Evolutionary conservation across 192 early-diverging fungal species (phyloP), one percentile per base, ranked within the genome.

Genomic region (Linnemannia elongata): DNA sequence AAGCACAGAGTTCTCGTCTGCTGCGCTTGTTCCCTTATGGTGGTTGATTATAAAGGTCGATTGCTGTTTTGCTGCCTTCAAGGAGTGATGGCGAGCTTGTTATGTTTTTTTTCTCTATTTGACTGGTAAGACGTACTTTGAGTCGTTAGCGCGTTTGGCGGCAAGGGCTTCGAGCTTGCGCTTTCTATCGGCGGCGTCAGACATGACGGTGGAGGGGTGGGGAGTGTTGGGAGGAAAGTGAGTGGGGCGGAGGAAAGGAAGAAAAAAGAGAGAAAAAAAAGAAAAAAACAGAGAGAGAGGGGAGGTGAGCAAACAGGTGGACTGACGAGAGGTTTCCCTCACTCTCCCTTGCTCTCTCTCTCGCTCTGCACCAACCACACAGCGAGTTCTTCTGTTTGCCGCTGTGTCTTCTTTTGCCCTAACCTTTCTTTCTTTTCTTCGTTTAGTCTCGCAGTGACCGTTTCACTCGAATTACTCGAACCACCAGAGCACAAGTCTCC

Each of bases 101-200:
- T 75, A n/a, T n/a, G n/a, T 20, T 52, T 52, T 52, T 52, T 52
- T 22, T 52, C 5, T 52, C 49, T 52, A 52, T 52, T 18, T 20
- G 49, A 22, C 17, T 75, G 24, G 45, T 75, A 18, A 57, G n/a
- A 71, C 69, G 22, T 85, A 85, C 78, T 76, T 71, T 72, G 68
- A 63, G 39, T 77, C 78, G 57, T 27, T 35, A 27, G 84, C 35
- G 75, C 84, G 84, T 77, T 81, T 86, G 41, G 84, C 78, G n/a
- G 84, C 84, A 39, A 86, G 73, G 4, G 78, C 84, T 47, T 74
- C 55, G 47, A 86, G 79, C 55, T 86, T 86, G 69, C 76, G 80
- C 55, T 76, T 86, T 80, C 84, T 72, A 20, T 86, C 84, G 17
- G 75, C 69, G 41, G 75, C 41, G 78, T 86, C 84, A 69, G 84